A percentile compares a stretch with the other conserved stretches of the same genome.
These are phyloP conservation scores for Talaromyces sp. DNA, from an alignment of 2,329 filamentous ascomycete genomes.

Conservation along the genomic window DNA sequence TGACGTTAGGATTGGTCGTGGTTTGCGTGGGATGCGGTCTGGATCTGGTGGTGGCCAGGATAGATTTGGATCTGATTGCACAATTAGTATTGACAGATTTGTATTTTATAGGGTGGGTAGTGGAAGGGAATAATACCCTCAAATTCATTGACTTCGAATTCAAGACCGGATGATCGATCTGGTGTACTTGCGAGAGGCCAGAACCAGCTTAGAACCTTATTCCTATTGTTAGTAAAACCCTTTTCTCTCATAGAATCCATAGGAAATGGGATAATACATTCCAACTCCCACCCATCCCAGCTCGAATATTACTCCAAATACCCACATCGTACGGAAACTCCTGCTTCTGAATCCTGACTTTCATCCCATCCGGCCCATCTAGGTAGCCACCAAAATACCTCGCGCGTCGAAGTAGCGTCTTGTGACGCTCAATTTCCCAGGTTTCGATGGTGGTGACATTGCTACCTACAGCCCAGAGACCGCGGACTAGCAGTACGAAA, in stretches of 20 bases:
- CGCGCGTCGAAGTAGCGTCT: constrained; percentile 43
- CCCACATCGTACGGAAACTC: constrained; percentile 64
- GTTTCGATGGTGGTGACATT: constrained; percentile 62
- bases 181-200: constrained; percentile 55
- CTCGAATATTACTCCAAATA: constrained; percentile 54
- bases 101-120: no score
- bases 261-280: constrained; percentile 27
- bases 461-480: constrained; percentile 50
- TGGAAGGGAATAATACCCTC: constrained; percentile 40
- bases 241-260: not conserved
- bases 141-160: constrained; percentile 57
- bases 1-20: constrained; percentile 14
- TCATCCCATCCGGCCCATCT: constrained; percentile 52
- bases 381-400: constrained; percentile 53
- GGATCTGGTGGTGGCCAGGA: constrained; percentile 48
- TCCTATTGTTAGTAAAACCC: constrained; percentile 7
- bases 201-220: constrained; percentile 51
- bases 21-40: constrained; percentile 42
- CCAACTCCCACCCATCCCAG: constrained; percentile 54
- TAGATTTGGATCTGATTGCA: constrained; percentile 27
- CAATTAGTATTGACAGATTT: not conserved
- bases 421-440: constrained; percentile 54
- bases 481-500: constrained; percentile 50
- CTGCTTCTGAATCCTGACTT: constrained; percentile 52
- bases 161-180: constrained; percentile 40